phyloP scores from a whole-genome alignment of 176 grass and related monocot species.

The Aegilops umbellulata region DNA sequence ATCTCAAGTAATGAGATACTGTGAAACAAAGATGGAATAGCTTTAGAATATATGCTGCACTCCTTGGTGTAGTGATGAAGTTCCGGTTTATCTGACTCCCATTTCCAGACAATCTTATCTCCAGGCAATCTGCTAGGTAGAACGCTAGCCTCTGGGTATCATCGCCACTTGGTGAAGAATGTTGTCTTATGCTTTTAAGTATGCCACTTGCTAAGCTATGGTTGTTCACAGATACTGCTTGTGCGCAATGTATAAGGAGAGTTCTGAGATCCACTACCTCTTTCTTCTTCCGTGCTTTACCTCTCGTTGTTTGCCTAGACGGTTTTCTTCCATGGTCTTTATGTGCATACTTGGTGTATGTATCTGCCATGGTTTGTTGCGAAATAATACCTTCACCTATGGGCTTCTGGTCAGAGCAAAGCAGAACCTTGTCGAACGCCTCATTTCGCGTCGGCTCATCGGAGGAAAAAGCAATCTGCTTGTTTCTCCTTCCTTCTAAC shows the following conservation, averaged over 20 bases:
- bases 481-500: neutral
- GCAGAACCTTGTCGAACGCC: neutral
- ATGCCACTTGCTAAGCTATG: neutral
- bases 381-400: neutral
- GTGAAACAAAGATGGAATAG: neutral
- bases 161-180: neutral
- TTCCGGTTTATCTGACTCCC: neutral
- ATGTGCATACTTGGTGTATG: neutral
- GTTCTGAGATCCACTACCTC: neutral
- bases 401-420: neutral
- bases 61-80: neutral
- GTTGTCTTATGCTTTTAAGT: neutral
- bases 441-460: neutral
- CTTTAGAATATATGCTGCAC: neutral
- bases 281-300: neutral
- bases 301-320: neutral
- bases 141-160: neutral
- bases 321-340: neutral
- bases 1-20: neutral
- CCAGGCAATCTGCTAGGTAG: neutral
- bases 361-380: neutral
- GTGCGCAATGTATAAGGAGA: neutral
- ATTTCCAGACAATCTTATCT: neutral
- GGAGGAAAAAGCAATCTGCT: neutral
- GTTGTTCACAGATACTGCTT: neutral